Evolutionary conservation across 768 basidiomycete genomes (phyloP), one percentile per base, ranked within the genome.

Genomic region (Russula sp.): DNA sequence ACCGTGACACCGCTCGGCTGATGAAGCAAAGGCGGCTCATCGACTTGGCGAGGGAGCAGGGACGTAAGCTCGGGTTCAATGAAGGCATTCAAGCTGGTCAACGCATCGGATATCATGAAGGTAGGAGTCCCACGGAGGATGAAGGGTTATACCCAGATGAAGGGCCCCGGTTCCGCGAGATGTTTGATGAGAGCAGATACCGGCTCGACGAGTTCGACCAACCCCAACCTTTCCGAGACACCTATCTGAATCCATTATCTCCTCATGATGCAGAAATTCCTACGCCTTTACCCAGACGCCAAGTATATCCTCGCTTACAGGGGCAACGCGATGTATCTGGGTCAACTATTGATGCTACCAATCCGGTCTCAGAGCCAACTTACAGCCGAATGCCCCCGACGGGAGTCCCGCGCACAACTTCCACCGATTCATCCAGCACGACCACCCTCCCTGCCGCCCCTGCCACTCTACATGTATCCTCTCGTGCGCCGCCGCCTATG

Each of bases 31-130:
- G 77, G 68, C 77, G 77, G 44, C 64, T 78, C 14, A 68, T 79
- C 40, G 75, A 76, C 62, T 65, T 71, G 30, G 81, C 81, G 7
- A 72, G 76, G 16, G 80, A 80, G 65, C 80, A 82, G 55, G 81
- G 81, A 1, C 72, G 76, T 20, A 72, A 65, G 61, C 60, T 73
- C 58, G 80, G 81, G 16, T 81, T 77, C 61, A 69, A 69, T 26
- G 78, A 83, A 52, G 81, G 81, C 3, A 46, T 80, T 16, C 63
- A 67, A 28, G 68, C 66, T 18, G 68, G 68, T 32, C 66, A 69
- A 52, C 62, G 65, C 42, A 42, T 67, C 14, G 68, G 68, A 30
- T 63, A 56, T 49, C 48, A 63, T 51, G 67, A 66, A 30, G 57
- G 53, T 22, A 54, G 50, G 42, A n/a, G 49, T 22, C 26, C 64